Percentiles rank a stretch among this genome's conserved stretches.
phyloP scores from a whole-genome alignment of 768 basidiomycete genomes.

The Naganishia randhawae region DNA sequence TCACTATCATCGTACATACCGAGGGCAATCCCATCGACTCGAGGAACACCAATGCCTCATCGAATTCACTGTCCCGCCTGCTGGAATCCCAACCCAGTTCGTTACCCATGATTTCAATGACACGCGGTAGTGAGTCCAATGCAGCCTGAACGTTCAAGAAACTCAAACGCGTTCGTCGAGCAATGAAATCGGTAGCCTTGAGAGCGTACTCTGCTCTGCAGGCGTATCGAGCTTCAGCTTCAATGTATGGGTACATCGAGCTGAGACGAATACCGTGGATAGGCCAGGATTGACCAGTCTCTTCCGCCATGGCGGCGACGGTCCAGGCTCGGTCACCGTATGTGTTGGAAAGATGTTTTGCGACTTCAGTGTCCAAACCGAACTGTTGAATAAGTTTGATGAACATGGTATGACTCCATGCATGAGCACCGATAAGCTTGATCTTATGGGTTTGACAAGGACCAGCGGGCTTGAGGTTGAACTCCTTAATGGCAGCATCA shows the following conservation, averaged over 20 bases:
- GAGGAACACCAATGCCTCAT: slow-evolving; percentile 65
- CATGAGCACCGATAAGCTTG: slow-evolving; percentile 84
- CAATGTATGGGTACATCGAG: slow-evolving; percentile 77
- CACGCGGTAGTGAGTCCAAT: slow-evolving; percentile 73
- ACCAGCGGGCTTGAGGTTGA: slow-evolving; percentile 60
- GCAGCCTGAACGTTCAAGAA: slow-evolving; percentile 89
- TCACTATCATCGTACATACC: slow-evolving; percentile 33
- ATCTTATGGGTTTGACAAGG: slow-evolving; percentile 75
- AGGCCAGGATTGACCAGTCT: slow-evolving; percentile 75
- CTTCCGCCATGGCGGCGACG: slow-evolving; percentile 72
- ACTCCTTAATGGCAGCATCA: slow-evolving; percentile 76
- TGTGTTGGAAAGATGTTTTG: slow-evolving; percentile 84
- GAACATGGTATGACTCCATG: slow-evolving; percentile 94
- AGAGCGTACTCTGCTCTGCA: slow-evolving; percentile 84
- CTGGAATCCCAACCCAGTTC: slow-evolving; percentile 72
- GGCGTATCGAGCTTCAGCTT: slow-evolving; percentile 88
- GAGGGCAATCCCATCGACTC: slow-evolving; percentile 74
- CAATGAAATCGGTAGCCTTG: slow-evolving; percentile 88
- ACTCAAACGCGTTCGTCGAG: slow-evolving; percentile 83
- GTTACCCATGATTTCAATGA: slow-evolving; percentile 84
- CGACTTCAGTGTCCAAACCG: slow-evolving; percentile 84
- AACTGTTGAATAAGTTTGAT: slow-evolving; percentile 90
- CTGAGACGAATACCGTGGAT: slow-evolving; percentile 72
- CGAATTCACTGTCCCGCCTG: slow-evolving; percentile 61
- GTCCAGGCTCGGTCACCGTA: slow-evolving; percentile 98